Conservation (phyloP, 768 basidiomycete species). For the Mycena kentingensis region DNA sequence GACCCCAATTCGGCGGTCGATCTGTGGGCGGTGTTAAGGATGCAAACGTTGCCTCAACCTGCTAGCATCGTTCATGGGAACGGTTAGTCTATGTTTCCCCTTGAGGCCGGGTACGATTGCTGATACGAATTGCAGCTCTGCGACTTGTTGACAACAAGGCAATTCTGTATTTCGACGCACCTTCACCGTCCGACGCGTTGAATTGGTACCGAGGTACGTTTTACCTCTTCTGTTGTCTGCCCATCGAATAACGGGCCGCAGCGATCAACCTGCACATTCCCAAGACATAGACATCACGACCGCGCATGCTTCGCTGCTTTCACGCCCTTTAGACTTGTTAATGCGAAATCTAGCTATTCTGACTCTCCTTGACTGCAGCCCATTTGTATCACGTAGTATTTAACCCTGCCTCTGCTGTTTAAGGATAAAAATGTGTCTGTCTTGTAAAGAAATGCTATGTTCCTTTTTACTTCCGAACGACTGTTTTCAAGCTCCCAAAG, state of each 20-base stretch:
- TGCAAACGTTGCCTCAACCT: conserved; percentile 91
- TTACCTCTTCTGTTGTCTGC: too few relatives aligned
- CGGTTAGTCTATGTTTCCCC: conserved; percentile 42
- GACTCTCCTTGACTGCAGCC: conserved; percentile 10
- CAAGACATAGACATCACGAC: conserved; percentile 55
- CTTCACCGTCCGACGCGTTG: conserved; percentile 79
- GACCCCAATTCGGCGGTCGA: conserved; percentile 79
- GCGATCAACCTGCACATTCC: conserved; percentile 91
- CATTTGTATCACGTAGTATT: conserved; percentile 17
- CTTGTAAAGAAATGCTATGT: conserved; percentile 1
- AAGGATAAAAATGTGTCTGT: background rate
- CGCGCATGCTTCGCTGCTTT: conserved; percentile 11
- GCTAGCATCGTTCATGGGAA: conserved; percentile 90
- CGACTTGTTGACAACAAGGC: conserved; percentile 92
- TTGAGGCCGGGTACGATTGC: conserved; percentile 4
- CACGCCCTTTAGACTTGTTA: conserved; percentile 16
- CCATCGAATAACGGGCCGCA: too few relatives aligned
- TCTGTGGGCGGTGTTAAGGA: conserved; percentile 93
- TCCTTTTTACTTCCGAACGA: background rate
- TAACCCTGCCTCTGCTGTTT: conserved; percentile 1
- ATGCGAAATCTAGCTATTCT: conserved; percentile 21
- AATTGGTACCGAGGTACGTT: conserved; percentile 86
- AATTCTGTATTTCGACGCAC: conserved; percentile 85
- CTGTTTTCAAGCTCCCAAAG: background rate
- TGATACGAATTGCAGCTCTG: conserved; percentile 50